Base-by-base conservation (phyloP, 176 grass and related monocot genomes). In the Cocos nucifera region DNA sequence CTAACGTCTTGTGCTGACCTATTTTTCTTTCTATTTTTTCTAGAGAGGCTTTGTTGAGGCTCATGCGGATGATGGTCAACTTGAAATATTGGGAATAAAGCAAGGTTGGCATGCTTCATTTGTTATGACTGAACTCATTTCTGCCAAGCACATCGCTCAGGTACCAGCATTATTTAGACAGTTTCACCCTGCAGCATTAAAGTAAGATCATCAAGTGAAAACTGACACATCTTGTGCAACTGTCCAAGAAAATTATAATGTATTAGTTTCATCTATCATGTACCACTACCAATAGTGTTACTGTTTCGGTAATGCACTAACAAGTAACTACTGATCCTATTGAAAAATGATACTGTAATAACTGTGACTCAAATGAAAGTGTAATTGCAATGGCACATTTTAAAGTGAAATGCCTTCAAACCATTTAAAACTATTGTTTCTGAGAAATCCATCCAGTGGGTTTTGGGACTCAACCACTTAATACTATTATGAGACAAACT, bases 21-120 rank as follows among this genome's bases (percentile, higher is more conserved):
- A 14, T 15, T 65, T 30, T 17, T 53, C 56, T 57, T 57, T 82
- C 28, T 55, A 51, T 28, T 58, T 57, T 8, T 62, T 23, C 69
- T 8, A 98, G 93, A 92, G 28, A 85, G 77, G 82, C 22, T 98
- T 89, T 79, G 74, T 83, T 64, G 79, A 98, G 80, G 93, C 88
- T 73, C 93, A 74, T 71, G 78, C 84, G 14, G 93, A 98, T 55
- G 93, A 98, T 62, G 88, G 93, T 22, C 75, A 92, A 71, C 58
- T 98, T 70, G 93, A 98, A 85, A 92, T 98, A 83, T 98, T 98
- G 76, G 93, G 93, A 56, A 67, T 98, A 39, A 98, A 98, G 55
- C 80, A 98, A 89, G 93, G 93, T 19, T 98, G 93, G 93, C 93
- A 98, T 78, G 93, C 93, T 59, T 92, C 93, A 50, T 78, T 98